Base-by-base conservation (phyloP, 768 basidiomycete species). In the Xerocomellus amylosporus region DNA sequence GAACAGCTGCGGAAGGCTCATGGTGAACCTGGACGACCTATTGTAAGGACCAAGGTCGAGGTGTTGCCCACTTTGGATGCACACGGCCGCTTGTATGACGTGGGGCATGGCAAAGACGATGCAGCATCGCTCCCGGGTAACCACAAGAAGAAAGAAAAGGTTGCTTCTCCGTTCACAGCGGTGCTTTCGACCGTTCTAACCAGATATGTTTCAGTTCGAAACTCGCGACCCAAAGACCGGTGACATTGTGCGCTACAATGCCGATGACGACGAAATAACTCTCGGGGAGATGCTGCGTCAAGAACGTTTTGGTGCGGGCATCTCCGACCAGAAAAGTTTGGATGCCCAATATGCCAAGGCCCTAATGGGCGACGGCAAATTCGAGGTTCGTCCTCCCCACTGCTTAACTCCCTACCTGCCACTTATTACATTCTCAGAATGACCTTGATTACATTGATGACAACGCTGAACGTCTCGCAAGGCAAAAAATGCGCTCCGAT, bases 391-490 rank as follows among this genome's bases (percentile, higher is more conserved):
- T 58, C 20, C 8, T 48, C 7, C 36, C 14, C 22, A 8, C 4
- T 19, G 20, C 17, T 14, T 5, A 2, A 39, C 28, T 44, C 10
- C 13, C 33, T 40, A 8, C 1, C 24, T 20, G 10, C 46, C 20
- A 22, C 20, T 38, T 26, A 55, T 49, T 19, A 14, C 22, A 14
- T 39, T 52, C 39, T 10, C 51, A 93, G 88, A 87, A 88, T 59
- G 84, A 95, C 63, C 74, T 95, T 31, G 97, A 98, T 43, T 98
- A 98, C 62, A 87, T 97, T 58, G 97, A 99, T 60, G 97, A 98
- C 59, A 96, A 98, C 67, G 94, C 93, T 1, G 96, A 96, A 64
- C 87, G 86, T 60, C 79, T 98, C 0, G 92, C 90, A 37, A 78
- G 95, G 52, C 86, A 93, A 71, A 98, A 96, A 73, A 94, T 98